Evolutionary conservation across 2,329 filamentous ascomycete genomes (phyloP), one percentile per base, ranked within the genome.

Genomic region (Claviceps quebecensis): DNA sequence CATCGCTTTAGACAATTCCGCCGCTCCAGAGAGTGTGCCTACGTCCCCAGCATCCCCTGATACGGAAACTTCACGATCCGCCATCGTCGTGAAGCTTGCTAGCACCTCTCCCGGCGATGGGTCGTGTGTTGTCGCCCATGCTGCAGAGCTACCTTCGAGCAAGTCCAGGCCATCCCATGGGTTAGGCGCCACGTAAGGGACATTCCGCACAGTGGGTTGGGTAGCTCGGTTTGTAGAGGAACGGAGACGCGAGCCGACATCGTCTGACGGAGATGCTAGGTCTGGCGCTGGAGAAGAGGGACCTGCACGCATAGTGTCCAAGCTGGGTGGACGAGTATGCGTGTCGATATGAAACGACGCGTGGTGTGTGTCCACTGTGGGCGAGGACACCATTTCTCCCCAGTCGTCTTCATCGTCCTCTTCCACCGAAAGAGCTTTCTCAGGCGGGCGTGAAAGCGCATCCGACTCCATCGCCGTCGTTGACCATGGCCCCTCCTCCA

Each of bases 361-460:
- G 39, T 46, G 16, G n/a, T 11, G 47, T 29, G 43, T 16, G 39
- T 47, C 49, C 34, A n/a, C 51, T 2, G 60, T 56, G 2, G 66
- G 61, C 4, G 64, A 67, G 3, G 65, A 62, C 37, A 81, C 67
- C 77, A 81, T 81, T 54, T 81, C 77, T 2, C 77, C 77, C 77
- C 77, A 81, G 39, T 80, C 77, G 45, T 78, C 76, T 2, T 78
- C 75, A 5, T 77, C 72, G 0, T 72, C 67, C 5, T 58, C 59
- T 46, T 57, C 44, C 8, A 36, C n/a, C 4, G 40, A 36, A 36
- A n/a, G 11, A 23, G 36, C 36, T 26, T 8, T 13, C 36, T 26
- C 44, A 11, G 44, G 2, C 46, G 19, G 36, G 8, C 36, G 16
- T 8, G 16, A 29, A 36, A 34, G 3, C 3, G 5, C 16, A 16